Evolutionary conservation across 129 eudicot genomes (phyloP).

Genomic region (Pittosporum tobira): DNA sequence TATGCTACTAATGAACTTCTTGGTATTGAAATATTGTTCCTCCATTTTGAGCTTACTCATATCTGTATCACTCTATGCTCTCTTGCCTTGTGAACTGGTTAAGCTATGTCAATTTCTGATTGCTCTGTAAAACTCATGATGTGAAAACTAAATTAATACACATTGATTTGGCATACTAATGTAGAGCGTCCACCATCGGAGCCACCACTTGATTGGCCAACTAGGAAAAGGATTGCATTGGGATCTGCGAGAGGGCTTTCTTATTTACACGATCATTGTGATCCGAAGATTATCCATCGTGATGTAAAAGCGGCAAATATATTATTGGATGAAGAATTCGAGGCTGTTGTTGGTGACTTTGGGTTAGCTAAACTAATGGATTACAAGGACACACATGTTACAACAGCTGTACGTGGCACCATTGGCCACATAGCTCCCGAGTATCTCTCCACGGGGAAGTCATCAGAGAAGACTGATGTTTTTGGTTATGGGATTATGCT

Average conservation of each 20-base stretch:
- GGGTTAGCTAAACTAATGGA: conserved; percentile 45
- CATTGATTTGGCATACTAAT: not conserved
- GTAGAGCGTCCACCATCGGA: conserved; percentile 21
- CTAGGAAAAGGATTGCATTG: conserved; percentile 32
- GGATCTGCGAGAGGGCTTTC: conserved; percentile 44
- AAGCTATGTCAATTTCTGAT: not conserved
- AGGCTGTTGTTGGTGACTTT: conserved; percentile 48
- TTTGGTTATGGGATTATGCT: conserved; percentile 43
- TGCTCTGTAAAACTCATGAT: not conserved
- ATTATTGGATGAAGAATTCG: conserved; percentile 32
- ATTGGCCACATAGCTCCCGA: conserved; percentile 39
- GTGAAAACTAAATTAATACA: not conserved
- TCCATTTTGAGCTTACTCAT: not conserved
- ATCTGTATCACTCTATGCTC: not conserved
- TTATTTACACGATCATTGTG: conserved; percentile 42
- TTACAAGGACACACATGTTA: conserved; percentile 38
- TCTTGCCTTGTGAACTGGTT: not conserved
- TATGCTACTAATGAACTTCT: not conserved
- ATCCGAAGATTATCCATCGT: conserved; percentile 40
- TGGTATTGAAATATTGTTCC: not conserved
- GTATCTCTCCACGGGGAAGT: conserved; percentile 34
- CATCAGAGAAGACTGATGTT: conserved; percentile 42
- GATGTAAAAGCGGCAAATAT: conserved; percentile 44
- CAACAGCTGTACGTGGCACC: conserved; percentile 33
- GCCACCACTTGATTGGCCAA: conserved; percentile 32